phyloP scores from a whole-genome alignment of 371 early-diverging fungal genomes.

The Syncephalastrum sp. region DNA sequence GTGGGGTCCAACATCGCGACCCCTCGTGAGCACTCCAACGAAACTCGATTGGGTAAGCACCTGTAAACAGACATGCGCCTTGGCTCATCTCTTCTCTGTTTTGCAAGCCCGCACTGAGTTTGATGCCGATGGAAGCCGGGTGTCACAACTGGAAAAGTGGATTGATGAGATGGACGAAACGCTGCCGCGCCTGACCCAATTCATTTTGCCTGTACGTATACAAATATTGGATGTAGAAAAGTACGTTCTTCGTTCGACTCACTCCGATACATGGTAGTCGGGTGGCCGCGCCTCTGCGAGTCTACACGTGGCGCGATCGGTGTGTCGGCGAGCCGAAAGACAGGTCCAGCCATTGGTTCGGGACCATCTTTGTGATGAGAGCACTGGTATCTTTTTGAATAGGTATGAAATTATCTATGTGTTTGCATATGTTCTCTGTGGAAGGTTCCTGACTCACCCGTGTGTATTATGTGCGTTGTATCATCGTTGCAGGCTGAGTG shows the following conservation, averaged over 20 bases:
- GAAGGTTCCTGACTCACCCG: constrained; percentile 4
- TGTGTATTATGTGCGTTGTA: neutral
- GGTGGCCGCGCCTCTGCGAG: constrained; percentile 74
- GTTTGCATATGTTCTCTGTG: neutral
- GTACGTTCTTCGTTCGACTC: neutral
- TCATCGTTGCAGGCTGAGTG: constrained; percentile 42
- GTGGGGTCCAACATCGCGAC: constrained; percentile 91
- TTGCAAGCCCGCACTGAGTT: constrained; percentile 68
- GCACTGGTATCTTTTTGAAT: constrained; percentile 73
- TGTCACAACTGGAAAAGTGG: constrained; percentile 75
- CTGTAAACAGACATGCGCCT: neutral
- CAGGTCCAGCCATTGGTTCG: constrained; percentile 73
- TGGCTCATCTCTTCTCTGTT: neutral
- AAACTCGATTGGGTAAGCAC: constrained; percentile 47
- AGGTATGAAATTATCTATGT: constrained; percentile 35
- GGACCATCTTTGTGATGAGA: constrained; percentile 58
- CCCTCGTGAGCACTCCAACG: constrained; percentile 65
- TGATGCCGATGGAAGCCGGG: constrained; percentile 64
- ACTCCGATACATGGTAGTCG: constrained; percentile 42
- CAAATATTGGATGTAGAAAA: neutral
- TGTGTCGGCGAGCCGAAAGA: constrained; percentile 89
- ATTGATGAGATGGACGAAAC: constrained; percentile 78
- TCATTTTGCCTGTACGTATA: constrained; percentile 77
- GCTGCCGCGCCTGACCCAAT: constrained; percentile 78
- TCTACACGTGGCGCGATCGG: constrained; percentile 70